Base-by-base conservation (phyloP, 352 stramenopile species). In the Aphanomyces euteiches region DNA sequence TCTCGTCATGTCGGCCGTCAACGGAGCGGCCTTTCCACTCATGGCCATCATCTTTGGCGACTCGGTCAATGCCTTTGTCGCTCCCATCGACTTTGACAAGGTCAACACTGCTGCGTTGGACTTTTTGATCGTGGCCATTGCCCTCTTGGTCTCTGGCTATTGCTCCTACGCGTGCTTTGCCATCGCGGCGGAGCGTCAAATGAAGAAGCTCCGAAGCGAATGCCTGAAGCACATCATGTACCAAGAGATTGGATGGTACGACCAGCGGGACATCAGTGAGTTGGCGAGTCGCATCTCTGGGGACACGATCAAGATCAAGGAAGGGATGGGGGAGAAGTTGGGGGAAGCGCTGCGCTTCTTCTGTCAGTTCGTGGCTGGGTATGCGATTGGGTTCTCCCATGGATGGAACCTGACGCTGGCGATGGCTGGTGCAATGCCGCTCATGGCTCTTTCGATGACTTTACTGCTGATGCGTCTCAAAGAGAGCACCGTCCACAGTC, bases 161-260 rank as follows among this genome's bases (percentile, higher is more conserved):
- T n/a, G 72, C 3, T 70, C 72, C 3, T 82, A 81, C 56, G 61
- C 74, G 53, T 28, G 57, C 38, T 83, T 83, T 66, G 74, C 70
- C 67, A 77, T 77, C 56, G 72, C 65, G 3, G 72, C 77, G 7
- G 77, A 85, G 47, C 61, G 77, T 3, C 75, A 85, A 57, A 83
- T 88, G 75, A 81, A 85, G 63, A 54, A 56, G 10, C 58, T 88
- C 10, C 75, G 80, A 3, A 67, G 60, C 1, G 50, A 74, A 12
- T 69, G 66, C 8, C 57, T 88, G 36, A 57, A 58, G 13, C 78
- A 83, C 56, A 76, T 83, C 68, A 54, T 86, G 38, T 77, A 79
- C 56, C 47, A 82, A 56, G 74, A 86, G 28, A 81, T 86, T 7
- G 59, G 64, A 7, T 86, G 79, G 79, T 84, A 82, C 71, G 79